Percentiles rank a stretch among this genome's conserved stretches.
These are phyloP conservation scores for Mortierella hygrophila DNA, from an alignment of 192 early-diverging fungal species.

Conservation along the genomic window DNA sequence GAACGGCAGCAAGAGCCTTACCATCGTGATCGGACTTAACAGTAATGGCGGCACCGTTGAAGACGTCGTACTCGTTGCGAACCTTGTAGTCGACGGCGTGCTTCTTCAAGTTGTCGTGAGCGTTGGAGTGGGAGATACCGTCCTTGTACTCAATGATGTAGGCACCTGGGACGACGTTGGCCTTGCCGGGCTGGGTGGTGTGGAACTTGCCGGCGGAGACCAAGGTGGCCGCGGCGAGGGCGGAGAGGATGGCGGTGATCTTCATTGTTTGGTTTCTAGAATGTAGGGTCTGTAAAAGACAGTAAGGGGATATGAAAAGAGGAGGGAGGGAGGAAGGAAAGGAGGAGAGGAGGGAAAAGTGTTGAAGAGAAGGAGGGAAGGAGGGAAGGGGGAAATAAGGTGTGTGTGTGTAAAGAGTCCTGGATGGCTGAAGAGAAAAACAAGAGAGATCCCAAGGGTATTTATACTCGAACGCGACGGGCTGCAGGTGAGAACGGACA, in stretches of 20 bases:
- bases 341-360: neutral
- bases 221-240: slow-evolving; percentile 44
- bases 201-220: slow-evolving; percentile 55
- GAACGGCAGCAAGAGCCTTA: slow-evolving; percentile 29
- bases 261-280: slow-evolving; percentile 20
- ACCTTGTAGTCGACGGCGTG: slow-evolving; percentile 40
- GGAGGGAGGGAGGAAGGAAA: neutral
- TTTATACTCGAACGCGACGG: slow-evolving; percentile 3
- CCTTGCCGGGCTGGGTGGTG: neutral
- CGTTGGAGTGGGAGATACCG: slow-evolving; percentile 10
- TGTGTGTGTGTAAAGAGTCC: slow-evolving; percentile 29
- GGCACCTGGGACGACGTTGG: slow-evolving; percentile 20
- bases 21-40: slow-evolving; percentile 51
- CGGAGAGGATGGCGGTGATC: slow-evolving; percentile 43
- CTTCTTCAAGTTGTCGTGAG: slow-evolving; percentile 33
- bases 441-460: neutral
- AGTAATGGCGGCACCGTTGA: slow-evolving; percentile 61
- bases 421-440: slow-evolving; percentile 39
- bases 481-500: too few species aligned
- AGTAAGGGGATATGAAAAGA: slow-evolving; percentile 21
- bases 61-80: slow-evolving; percentile 61
- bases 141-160: slow-evolving; percentile 49
- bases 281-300: slow-evolving; percentile 31
- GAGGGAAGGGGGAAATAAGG: neutral
- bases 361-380: neutral